Conservation (phyloP, 2,329 filamentous ascomycete species). For the Ambrosiella xylebori region DNA sequence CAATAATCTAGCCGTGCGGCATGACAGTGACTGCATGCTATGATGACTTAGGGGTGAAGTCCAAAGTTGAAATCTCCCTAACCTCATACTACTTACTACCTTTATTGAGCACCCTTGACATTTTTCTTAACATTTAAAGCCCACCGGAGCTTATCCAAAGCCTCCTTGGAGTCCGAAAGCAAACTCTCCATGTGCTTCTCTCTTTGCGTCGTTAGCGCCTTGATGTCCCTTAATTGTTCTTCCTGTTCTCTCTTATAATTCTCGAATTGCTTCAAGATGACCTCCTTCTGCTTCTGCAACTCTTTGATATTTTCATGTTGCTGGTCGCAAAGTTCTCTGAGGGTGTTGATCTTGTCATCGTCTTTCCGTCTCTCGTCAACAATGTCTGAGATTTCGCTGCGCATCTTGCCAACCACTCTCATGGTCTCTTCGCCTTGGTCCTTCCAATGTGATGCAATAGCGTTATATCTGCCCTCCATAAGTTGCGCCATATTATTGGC, state of each 20-base stretch:
- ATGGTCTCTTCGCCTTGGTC: constrained; percentile 47
- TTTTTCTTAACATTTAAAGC: constrained; percentile 50
- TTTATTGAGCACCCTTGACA: constrained; percentile 35
- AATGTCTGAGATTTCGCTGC: constrained; percentile 36
- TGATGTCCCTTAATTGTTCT: constrained; percentile 40
- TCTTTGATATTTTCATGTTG: constrained; percentile 51
- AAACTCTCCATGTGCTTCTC: constrained; percentile 44
- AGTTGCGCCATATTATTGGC: constrained; percentile 47
- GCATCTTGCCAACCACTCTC: constrained; percentile 31
- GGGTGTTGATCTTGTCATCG: constrained; percentile 43
- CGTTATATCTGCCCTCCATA: constrained; percentile 53
- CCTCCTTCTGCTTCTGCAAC: constrained; percentile 42
- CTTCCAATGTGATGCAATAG: constrained; percentile 48
- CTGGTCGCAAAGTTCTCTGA: constrained; percentile 56
- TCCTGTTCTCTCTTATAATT: constrained; percentile 49
- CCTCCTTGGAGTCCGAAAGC: constrained; percentile 39
- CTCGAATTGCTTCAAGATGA: constrained; percentile 42
- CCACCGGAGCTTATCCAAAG: constrained; percentile 55
- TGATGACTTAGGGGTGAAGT: neutral
- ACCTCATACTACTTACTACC: neutral
- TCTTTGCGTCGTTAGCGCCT: constrained; percentile 35
- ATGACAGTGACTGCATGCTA: neutral
- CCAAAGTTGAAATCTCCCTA: neutral
- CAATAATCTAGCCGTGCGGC: neutral
- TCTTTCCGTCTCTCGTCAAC: constrained; percentile 39